These are phyloP conservation scores for Eucalyptus cloeziana DNA, from an alignment of 345 rosid species.

Conservation along the genomic window DNA sequence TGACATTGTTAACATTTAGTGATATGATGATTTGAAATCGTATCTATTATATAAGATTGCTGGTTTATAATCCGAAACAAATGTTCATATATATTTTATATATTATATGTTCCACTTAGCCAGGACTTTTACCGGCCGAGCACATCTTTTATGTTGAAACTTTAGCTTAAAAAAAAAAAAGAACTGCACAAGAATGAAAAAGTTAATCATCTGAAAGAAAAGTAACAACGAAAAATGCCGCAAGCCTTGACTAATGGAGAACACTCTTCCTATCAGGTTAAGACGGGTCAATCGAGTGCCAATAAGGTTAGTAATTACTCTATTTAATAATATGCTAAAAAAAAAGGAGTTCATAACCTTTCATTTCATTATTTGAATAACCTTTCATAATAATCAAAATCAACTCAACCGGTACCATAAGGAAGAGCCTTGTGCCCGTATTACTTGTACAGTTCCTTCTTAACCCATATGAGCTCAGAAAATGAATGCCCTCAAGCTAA, in stretches of 20 bases:
- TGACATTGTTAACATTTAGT: not conserved
- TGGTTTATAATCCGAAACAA: not conserved
- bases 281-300: too few relatives aligned
- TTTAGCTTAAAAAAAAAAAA: not conserved
- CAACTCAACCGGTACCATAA: too few relatives aligned
- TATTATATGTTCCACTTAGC: not conserved
- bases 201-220: not conserved
- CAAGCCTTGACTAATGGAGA: not conserved
- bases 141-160: not conserved
- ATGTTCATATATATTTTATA: not conserved
- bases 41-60: not conserved
- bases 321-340: too few relatives aligned
- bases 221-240: not conserved
- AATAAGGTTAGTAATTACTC: too few relatives aligned
- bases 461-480: not conserved
- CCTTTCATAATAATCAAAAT: too few relatives aligned
- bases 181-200: not conserved
- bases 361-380: too few relatives aligned
- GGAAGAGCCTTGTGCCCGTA: not conserved
- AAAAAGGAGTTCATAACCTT: too few relatives aligned
- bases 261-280: not conserved
- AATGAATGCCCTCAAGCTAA: not conserved
- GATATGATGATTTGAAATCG: rapidly evolving
- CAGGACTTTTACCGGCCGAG: rapidly evolving
- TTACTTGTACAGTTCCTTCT: not conserved